Conservation (phyloP, 768 basidiomycete species). For the Chalciporus piperatus region DNA sequence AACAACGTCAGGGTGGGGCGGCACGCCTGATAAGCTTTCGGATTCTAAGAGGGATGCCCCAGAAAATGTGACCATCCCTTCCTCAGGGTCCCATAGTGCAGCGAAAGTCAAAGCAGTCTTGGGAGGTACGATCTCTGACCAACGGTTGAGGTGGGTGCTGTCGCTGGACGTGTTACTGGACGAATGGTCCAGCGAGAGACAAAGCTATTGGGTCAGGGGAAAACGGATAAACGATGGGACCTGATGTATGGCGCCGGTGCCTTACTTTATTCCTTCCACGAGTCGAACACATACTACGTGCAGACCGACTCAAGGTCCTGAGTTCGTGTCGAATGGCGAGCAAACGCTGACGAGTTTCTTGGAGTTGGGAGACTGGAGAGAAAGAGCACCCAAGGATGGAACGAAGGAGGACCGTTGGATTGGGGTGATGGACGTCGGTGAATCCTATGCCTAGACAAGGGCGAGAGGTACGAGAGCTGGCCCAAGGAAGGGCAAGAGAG, state of each 20-base stretch:
- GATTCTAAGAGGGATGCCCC: conserved; percentile 44
- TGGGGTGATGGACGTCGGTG: not conserved
- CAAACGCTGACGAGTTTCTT: not conserved
- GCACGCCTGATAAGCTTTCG: conserved; percentile 14
- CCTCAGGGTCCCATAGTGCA: conserved; percentile 56
- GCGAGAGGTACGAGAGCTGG: conserved; percentile 11
- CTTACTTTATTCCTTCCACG: conserved; percentile 25
- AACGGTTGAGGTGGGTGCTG: conserved; percentile 33
- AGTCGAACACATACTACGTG: conserved; percentile 13
- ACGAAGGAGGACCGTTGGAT: not conserved
- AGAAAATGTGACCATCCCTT: conserved; percentile 58
- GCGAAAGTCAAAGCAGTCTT: conserved; percentile 57
- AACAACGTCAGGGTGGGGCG: conserved; percentile 8
- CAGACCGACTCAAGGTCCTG: not conserved
- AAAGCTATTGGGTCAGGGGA: conserved; percentile 12
- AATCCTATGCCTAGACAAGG: conserved; percentile 25
- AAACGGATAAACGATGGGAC: not conserved
- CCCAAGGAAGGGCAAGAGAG: conserved; percentile 5
- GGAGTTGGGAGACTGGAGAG: not conserved
- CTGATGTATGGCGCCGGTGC: not conserved
- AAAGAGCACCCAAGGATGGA: not conserved
- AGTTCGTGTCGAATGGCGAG: not conserved
- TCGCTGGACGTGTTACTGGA: conserved; percentile 7
- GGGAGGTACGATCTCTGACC: conserved; percentile 58
- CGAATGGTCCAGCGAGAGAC: conserved; percentile 22